Base-by-base conservation (phyloP, 148 eudicot genomes). In the Fagopyrum homotropicum region DNA sequence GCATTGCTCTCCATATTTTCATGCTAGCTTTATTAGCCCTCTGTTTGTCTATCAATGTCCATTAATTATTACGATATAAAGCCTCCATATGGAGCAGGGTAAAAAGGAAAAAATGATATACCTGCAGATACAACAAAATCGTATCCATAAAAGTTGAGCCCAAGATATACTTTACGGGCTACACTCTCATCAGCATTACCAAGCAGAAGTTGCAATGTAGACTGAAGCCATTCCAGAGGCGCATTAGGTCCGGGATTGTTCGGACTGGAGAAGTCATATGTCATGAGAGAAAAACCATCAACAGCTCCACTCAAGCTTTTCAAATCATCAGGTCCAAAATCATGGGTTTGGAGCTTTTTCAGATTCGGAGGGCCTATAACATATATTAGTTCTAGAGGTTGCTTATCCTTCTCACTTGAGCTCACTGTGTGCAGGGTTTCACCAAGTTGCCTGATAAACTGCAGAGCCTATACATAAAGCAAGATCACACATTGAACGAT, bases 201-300 rank as follows among this genome's bases (percentile, higher is more conserved):
- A 75, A 92, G 90, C 68, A 95, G 86, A 22, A 89, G 77, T 75
- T 85, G 79, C 80, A 92, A 68, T 22, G 83, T 80, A 43, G 90
- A 87, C 45, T 75, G 92, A 52, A 96, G 83, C 99, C 99, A 96
- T 74, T 83, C 81, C 73, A 96, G 84, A 78, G 99, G 99, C 75
- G 99, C 97, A 89, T 89, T 96, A 54, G 99, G 99, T 61, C 99
- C 99, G 16, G 99, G 99, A 76, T 82, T 87, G 71, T 90, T 88
- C 50, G 94, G 88, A 78, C 83, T 80, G 54, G 99, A 96, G 89
- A 85, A 92, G 82, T 92, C 99, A 73, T 96, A 92, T 50, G 99
- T 96, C 99, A 96, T 96, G 40, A 96, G 91, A 12, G 98, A 96
- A 83, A 88, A 96, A 79, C 94, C 99, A 85, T 96, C 98, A 64